Percentiles rank a stretch among this genome's conserved stretches.
Conservation (phyloP, 495 filamentous ascomycete species). For the Thozetella sp. region DNA sequence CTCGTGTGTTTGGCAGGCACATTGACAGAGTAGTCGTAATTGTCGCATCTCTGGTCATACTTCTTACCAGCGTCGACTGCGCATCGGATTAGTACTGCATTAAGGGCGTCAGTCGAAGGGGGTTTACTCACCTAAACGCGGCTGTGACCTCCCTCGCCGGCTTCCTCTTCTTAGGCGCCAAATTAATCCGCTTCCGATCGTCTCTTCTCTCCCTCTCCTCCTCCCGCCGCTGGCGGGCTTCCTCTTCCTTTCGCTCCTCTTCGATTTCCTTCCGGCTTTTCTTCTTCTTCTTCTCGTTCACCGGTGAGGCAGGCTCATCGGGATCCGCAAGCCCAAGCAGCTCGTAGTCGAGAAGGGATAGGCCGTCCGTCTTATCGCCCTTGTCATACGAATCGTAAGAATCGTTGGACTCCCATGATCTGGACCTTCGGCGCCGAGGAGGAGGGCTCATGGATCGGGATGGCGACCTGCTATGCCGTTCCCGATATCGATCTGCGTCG, state of each 20-base stretch:
- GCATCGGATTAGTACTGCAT: not conserved
- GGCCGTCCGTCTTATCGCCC: not conserved
- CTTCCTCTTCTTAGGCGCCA: conserved; percentile 19
- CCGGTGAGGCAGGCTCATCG: not conserved
- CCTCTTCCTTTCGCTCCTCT: not conserved
- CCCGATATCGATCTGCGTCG: conserved; percentile 6
- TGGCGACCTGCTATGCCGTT: conserved; percentile 8
- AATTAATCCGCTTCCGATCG: not conserved
- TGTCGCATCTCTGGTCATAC: no score
- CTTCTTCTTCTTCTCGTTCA: not conserved
- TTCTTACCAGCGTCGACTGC: conserved; percentile 4
- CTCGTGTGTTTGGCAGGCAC: no score
- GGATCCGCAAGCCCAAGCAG: not conserved
- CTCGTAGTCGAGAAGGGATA: not conserved
- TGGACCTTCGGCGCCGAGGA: conserved; percentile 6
- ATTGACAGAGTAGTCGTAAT: no score
- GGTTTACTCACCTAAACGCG: conserved; percentile 20
- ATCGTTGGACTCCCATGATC: conserved; percentile 10
- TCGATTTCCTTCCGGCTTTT: not conserved
- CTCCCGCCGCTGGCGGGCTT: not conserved
- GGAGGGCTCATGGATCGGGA: conserved; percentile 6
- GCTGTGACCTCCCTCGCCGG: conserved; percentile 22
- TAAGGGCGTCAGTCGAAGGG: not conserved
- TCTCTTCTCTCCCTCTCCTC: conserved; percentile 1
- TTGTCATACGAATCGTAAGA: conserved; percentile 7